Base-by-base conservation (phyloP, 805 yeast species). In the Zygosaccharomyces bisporus region DNA sequence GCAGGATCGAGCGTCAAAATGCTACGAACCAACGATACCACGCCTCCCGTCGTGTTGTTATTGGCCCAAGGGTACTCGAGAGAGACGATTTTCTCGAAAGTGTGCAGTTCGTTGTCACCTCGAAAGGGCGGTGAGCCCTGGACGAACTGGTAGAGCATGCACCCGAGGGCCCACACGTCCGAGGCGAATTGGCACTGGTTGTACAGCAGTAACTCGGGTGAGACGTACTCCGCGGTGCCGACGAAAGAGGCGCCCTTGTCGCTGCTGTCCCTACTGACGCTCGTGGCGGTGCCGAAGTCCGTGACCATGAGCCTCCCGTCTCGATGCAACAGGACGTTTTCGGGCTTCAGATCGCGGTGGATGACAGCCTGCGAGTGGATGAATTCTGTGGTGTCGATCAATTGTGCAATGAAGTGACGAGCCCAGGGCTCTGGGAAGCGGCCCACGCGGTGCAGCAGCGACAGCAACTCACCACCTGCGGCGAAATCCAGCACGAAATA, bases 211-310 rank as follows among this genome's bases (percentile, higher is more conserved):
- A 93, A 69, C 63, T 93, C 99, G 0, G 98, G 99, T 0, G 95
- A 83, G 2, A 93, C 96, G 59, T 90, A 90, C 60, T 90, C 97
- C 0, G 98, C 98, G 1, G 99, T 91, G 0, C 99, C 99, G 3
- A 91, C 98, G 70, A 91, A 93, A 0, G 97, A 89, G 4, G 86
- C 85, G 10, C 54, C 43, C 3, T 38, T 30, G 18, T 16, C 32
- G 9, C 24, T 23, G 30, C 13, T 60, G 59, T 14, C 71, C 66
- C 12, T 18, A 10, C 7, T 37, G 7, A 25, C 32, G 16, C 14
- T 37, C 21, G 49, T 45, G 3, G 98, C 99, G n/a, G 98, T 95
- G 8, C 99, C 99, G 65, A 93, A 93, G 67, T 93, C 99, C 1
- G 98, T 93, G 45, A 93, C 82, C 76, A 90, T 88, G 47, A 93